phyloP scores from a whole-genome alignment of 768 basidiomycete genomes.

The Russula vinacea region DNA sequence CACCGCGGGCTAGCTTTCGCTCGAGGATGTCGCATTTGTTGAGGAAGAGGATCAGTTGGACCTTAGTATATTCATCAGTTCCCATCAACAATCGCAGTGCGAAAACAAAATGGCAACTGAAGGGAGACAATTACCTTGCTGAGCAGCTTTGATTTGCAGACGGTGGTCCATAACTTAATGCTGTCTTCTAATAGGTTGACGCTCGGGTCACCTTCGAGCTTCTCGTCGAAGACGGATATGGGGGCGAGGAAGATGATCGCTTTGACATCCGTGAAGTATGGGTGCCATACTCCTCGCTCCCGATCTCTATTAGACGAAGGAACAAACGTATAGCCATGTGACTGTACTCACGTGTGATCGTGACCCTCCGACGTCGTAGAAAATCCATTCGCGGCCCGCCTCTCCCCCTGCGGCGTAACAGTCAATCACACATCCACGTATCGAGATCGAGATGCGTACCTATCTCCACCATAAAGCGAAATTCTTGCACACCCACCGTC shows the following conservation, averaged over 20 bases:
- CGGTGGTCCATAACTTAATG: slow-evolving; percentile 20
- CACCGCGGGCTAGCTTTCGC: slow-evolving; percentile 59
- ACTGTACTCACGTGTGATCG: slow-evolving; percentile 49
- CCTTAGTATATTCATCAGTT: slow-evolving; percentile 16
- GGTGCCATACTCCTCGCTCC: slow-evolving; percentile 52
- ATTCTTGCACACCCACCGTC: slow-evolving; percentile 76
- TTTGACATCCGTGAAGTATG: slow-evolving; percentile 79
- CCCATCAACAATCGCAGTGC: background rate
- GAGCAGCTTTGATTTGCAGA: slow-evolving; percentile 25
- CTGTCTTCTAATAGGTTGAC: slow-evolving; percentile 51
- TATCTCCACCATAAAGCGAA: slow-evolving; percentile 56
- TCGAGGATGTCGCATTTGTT: slow-evolving; percentile 63
- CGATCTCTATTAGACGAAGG: background rate
- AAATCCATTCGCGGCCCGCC: slow-evolving; percentile 60
- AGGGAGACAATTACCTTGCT: background rate
- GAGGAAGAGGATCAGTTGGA: slow-evolving; percentile 40
- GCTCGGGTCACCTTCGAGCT: slow-evolving; percentile 61
- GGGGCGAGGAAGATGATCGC: slow-evolving; percentile 81
- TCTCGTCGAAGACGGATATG: slow-evolving; percentile 81
- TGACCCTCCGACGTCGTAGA: slow-evolving; percentile 76
- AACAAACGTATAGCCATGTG: background rate
- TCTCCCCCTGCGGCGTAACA: background rate
- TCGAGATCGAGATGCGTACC: slow-evolving; percentile 42
- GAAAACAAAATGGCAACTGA: background rate
- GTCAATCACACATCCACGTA: background rate